These are phyloP conservation scores for Leccinum boreale DNA, from an alignment of 768 basidiomycete species.

Conservation along the genomic window DNA sequence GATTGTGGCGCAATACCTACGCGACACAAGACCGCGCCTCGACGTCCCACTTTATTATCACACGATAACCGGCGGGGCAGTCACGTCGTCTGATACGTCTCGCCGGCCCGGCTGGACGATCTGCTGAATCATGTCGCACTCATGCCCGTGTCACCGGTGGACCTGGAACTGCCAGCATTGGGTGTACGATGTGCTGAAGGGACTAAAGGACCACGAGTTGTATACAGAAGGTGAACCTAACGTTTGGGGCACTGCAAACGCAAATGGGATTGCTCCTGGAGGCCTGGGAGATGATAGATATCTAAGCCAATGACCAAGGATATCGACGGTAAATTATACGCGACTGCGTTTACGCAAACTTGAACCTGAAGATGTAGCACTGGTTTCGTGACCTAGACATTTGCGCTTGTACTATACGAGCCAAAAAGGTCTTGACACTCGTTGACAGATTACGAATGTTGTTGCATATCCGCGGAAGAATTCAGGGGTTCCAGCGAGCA, in stretches of 20 bases:
- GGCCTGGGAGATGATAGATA: slow-evolving; percentile 26
- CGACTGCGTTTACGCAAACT: background rate
- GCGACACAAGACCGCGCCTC: no score
- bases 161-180: no score
- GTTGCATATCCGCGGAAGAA: background rate
- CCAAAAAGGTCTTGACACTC: background rate
- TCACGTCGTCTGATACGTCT: no score
- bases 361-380: background rate
- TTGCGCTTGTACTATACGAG: background rate
- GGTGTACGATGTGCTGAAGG: slow-evolving; percentile 13
- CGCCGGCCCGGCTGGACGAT: no score
- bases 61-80: no score
- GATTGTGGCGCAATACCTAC: no score
- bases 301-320: slow-evolving; percentile 5
- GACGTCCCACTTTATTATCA: no score
- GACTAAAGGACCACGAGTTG: slow-evolving; percentile 6
- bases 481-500: background rate
- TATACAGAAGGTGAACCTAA: slow-evolving; percentile 7
- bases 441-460: background rate
- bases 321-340: background rate
- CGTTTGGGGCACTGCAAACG: background rate
- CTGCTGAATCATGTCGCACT: no score
- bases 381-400: background rate
- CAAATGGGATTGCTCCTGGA: slow-evolving; percentile 17
- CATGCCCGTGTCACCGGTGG: no score